Conservation (phyloP, 2,329 filamentous ascomycete species). For the Chaetomium globosum region DNA sequence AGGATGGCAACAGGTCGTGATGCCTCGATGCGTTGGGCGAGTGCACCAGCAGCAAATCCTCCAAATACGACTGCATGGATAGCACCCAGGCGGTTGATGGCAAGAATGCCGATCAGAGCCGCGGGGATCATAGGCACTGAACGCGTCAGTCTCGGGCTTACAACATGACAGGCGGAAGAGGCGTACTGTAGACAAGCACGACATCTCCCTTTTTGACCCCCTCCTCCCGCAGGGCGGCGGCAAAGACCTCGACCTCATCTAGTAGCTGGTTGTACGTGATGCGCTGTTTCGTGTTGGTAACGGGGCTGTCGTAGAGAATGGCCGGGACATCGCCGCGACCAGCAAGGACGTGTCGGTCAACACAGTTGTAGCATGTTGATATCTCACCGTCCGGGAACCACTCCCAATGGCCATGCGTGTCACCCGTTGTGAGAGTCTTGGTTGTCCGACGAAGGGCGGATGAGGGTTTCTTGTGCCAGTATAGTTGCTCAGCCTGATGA, state of each 20-base stretch:
- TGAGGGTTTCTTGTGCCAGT: constrained; percentile 79
- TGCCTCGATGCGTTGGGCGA: constrained; percentile 87
- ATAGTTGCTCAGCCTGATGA: constrained; percentile 70
- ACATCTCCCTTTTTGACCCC: constrained; percentile 83
- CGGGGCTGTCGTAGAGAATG: constrained; percentile 86
- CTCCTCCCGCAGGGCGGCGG: constrained; percentile 78
- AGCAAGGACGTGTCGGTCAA: constrained; percentile 82
- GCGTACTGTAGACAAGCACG: constrained; percentile 83
- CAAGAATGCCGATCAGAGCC: constrained; percentile 82
- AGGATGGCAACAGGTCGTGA: constrained; percentile 75
- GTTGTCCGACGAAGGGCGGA: constrained; percentile 60
- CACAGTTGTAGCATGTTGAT: constrained; percentile 87
- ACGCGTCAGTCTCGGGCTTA: not conserved
- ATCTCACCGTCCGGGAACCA: constrained; percentile 92
- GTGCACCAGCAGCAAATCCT: constrained; percentile 77
- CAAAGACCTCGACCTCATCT: constrained; percentile 77
- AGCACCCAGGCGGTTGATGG: constrained; percentile 77
- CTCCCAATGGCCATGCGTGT: constrained; percentile 75
- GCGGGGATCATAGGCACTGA: constrained; percentile 94
- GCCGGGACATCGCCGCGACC: constrained; percentile 75
- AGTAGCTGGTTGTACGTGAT: constrained; percentile 77
- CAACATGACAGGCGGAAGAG: not conserved
- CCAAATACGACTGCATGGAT: constrained; percentile 93
- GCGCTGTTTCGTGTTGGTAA: constrained; percentile 70
- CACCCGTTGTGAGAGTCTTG: constrained; percentile 65